Conservation (phyloP, 73 alveolate species). For the Paramecium sexaurelia region DNA sequence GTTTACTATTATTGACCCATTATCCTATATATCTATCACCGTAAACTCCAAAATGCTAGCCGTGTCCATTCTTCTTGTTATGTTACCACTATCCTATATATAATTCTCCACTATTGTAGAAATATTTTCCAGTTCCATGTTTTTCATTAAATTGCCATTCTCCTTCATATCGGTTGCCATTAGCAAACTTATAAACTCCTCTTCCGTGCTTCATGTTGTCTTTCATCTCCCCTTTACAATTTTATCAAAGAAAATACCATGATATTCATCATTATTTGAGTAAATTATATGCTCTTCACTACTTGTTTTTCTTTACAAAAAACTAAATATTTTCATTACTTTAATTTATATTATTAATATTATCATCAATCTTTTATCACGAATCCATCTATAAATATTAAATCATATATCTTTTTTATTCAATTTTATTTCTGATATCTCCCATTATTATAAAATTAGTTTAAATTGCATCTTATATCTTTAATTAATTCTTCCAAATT, state of each 20-base stretch:
- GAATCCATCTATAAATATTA: background rate
- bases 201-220: conserved; percentile 17
- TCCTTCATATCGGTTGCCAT: conserved; percentile 56
- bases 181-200: conserved; percentile 51
- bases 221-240: conserved; percentile 11
- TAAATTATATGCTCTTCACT: conserved; percentile 2
- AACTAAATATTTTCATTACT: background rate
- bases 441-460: background rate
- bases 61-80: conserved; percentile 20
- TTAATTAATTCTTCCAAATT: background rate
- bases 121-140: conserved; percentile 56
- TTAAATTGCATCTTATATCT: background rate
- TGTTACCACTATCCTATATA: conserved; percentile 31
- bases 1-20: background rate
- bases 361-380: background rate
- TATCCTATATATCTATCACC: conserved; percentile 35
- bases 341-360: background rate
- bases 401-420: background rate
- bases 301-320: background rate
- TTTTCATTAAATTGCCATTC: background rate
- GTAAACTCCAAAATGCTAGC: background rate
- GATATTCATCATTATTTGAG: conserved; percentile 56
- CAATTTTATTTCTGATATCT: background rate
- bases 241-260: background rate
- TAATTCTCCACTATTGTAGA: conserved; percentile 13